phyloP scores from a whole-genome alignment of 768 basidiomycete species.

The Mycena polygramma region DNA sequence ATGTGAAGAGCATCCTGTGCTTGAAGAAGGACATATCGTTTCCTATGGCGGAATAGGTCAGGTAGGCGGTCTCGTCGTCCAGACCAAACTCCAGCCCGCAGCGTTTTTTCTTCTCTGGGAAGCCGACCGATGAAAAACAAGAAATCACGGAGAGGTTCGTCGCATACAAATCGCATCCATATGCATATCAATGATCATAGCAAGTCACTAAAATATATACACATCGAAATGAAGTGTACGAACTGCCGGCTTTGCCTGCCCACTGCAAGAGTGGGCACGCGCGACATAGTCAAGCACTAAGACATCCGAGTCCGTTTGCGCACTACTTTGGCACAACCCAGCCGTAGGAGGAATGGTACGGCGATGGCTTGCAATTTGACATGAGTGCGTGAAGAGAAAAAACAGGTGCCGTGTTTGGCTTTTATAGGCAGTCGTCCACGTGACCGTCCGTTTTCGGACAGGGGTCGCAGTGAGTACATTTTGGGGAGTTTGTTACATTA shows the following conservation, averaged over 20 bases:
- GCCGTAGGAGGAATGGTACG: slow-evolving; percentile 40
- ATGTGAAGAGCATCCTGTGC: too few relatives aligned
- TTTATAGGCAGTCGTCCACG: slow-evolving; percentile 2
- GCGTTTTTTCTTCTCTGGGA: too few relatives aligned
- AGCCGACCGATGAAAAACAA: too few relatives aligned
- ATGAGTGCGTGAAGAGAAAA: slow-evolving; percentile 55
- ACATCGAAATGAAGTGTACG: slow-evolving; percentile 42
- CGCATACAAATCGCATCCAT: too few relatives aligned
- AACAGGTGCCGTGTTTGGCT: slow-evolving; percentile 2
- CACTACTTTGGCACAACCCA: slow-evolving; percentile 61
- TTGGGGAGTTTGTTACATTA: neutral
- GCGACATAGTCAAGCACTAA: slow-evolving; percentile 51
- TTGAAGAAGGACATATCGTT: too few relatives aligned
- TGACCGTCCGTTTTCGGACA: slow-evolving; percentile 11
- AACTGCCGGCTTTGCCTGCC: slow-evolving; percentile 56
- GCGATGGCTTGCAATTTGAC: slow-evolving; percentile 59
- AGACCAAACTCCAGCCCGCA: too few relatives aligned
- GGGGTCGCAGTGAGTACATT: slow-evolving; percentile 1
- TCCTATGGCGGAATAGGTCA: too few relatives aligned
- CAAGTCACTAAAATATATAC: neutral
- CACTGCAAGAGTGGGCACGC: slow-evolving; percentile 42
- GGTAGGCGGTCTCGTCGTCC: too few relatives aligned
- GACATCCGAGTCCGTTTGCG: slow-evolving; percentile 52
- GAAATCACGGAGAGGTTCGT: too few relatives aligned
- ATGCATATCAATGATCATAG: neutral